Evolutionary conservation across 768 basidiomycete genomes (phyloP), one percentile per base, ranked within the genome.

Genomic region (Hericium erinaceus): DNA sequence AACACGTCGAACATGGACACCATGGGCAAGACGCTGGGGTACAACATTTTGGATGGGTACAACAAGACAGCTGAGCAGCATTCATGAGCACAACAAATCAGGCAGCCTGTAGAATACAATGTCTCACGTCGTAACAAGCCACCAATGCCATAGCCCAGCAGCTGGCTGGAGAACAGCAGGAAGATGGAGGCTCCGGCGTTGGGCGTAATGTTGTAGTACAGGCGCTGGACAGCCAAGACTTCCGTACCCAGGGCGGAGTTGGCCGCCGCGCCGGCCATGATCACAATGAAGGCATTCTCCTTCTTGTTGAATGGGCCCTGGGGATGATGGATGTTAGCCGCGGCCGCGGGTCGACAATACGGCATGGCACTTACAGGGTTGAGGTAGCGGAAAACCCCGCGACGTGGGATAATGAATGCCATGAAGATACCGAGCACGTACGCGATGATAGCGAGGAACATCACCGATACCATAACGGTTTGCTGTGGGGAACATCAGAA

Each of bases 301-400:
- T 81, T 82, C 66, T 78, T 81, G 65, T 82, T 81, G 68, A 81
- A 82, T 2, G 81, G 77, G 24, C 77, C 74, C 80, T 81, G 39
- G 40, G 33, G 39, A 24, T 54, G 52, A 63, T 24, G 58, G 7
- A 22, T 13, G 38, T 33, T 8, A 33, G 33, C 33, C 33, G 33
- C 33, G 33, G 53, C 51, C 48, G 53, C 37, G 12, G 4, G 40
- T 11, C 13, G n/a, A 49, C 13, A 15, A 22, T 20, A 11, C 15
- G 4, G 18, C 20, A 10, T 26, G 44, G 39, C 49, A 67, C 75
- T 55, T 64, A 74, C 79, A 16, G 80, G 81, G 60, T 83, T 83
- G 7, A 83, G 72, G 58, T 75, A 76, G 12, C 75, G 75, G 63
- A 81, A 72, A 18, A 71, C 44, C 4, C 81, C 79, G 10, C 57